phyloP scores from a whole-genome alignment of 495 filamentous ascomycete species.

The Penicillium turbatum region DNA sequence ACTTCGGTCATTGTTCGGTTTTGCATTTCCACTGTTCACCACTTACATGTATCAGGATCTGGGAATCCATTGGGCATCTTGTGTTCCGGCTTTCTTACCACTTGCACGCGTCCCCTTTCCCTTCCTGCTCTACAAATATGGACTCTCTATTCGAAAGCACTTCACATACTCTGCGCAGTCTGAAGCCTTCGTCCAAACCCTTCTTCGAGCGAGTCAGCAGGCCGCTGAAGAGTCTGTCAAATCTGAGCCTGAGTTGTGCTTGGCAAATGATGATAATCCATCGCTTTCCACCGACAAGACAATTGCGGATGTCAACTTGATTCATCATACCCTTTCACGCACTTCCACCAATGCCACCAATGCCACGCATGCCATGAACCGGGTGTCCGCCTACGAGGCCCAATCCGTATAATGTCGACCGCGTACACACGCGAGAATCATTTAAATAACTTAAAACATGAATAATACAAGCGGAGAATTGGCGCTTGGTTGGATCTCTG shows the following conservation, averaged over 20 bases:
- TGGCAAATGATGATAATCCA: constrained; percentile 10
- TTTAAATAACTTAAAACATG: constrained; percentile 13
- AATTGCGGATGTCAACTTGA: constrained; percentile 2
- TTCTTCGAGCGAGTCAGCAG: constrained; percentile 10
- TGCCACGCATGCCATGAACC: constrained; percentile 11
- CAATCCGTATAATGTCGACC: constrained; percentile 31
- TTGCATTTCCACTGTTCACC: constrained; percentile 73
- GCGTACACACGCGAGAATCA: constrained; percentile 28
- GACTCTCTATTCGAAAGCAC: constrained; percentile 52
- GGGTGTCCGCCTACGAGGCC: constrained; percentile 27
- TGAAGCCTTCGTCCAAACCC: constrained; percentile 28
- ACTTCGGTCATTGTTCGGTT: constrained; percentile 58
- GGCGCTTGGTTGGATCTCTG: neutral
- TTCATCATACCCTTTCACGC: constrained; percentile 13
- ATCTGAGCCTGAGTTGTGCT: constrained; percentile 5
- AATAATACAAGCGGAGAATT: neutral
- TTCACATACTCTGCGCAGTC: constrained; percentile 63
- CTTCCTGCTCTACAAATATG: constrained; percentile 67
- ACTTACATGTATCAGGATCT: constrained; percentile 62
- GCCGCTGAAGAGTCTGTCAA: neutral
- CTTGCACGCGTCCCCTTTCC: constrained; percentile 69
- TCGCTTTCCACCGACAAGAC: constrained; percentile 8
- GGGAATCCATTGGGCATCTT: constrained; percentile 69
- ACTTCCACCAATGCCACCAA: constrained; percentile 22
- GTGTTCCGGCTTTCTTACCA: constrained; percentile 65